Conservation (phyloP, 305 asterid genomes). For the Fraxinus baroniana region DNA sequence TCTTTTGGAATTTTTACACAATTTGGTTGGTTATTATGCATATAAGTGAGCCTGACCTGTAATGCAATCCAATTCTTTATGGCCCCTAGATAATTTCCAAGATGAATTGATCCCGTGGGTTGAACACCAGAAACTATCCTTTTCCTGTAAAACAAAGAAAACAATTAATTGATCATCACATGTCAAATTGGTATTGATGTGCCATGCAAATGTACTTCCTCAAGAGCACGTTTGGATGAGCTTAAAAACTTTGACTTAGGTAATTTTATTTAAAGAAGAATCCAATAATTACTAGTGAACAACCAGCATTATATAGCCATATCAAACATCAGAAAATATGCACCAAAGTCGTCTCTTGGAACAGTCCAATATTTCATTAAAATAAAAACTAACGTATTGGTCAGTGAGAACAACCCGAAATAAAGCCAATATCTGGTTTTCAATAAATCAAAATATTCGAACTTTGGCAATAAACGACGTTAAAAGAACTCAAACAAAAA, state of each 20-base stretch:
- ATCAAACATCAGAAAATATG: not conserved
- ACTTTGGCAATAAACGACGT: not conserved
- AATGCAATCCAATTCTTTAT: slow-evolving; percentile 86
- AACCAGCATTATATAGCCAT: not conserved
- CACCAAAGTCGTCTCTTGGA: not conserved
- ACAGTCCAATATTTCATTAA: not conserved
- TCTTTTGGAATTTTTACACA: not conserved
- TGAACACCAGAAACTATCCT: slow-evolving; percentile 97
- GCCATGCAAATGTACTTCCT: not conserved
- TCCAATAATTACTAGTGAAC: not conserved
- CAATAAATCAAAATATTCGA: not conserved
- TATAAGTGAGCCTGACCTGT: slow-evolving; percentile 53
- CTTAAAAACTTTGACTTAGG: not conserved
- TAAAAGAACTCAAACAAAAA: not conserved
- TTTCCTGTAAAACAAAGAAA: slow-evolving; percentile 51
- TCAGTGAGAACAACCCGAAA: not conserved
- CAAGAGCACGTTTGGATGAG: not conserved
- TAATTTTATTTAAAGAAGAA: not conserved
- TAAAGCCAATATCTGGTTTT: not conserved
- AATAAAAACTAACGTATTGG: not conserved
- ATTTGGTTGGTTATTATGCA: not conserved
- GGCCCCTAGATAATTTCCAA: slow-evolving; percentile 94
- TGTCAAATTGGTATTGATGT: slow-evolving; percentile 11
- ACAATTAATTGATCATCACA: slow-evolving; percentile 3
- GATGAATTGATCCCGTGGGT: slow-evolving; percentile 97